Evolutionary conservation across 2,329 filamentous ascomycete species (phyloP).

Genomic region (Apiospora kogelbergensis): DNA sequence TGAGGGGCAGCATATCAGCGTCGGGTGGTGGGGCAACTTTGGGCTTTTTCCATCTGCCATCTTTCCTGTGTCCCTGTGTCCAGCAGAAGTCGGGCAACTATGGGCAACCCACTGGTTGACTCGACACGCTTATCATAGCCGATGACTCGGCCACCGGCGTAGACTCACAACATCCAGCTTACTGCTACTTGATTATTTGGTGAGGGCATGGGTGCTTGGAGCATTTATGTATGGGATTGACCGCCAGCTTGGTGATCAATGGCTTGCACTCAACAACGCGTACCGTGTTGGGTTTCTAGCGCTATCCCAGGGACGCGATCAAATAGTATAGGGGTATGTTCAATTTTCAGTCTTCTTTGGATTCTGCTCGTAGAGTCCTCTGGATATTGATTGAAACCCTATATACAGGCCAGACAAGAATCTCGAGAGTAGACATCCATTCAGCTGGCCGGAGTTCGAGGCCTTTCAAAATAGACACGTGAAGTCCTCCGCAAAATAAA

Average conservation of each 20-base stretch:
- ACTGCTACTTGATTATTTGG: too few relatives aligned
- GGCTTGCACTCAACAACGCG: too few relatives aligned
- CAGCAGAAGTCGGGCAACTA: not conserved
- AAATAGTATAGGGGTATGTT: too few relatives aligned
- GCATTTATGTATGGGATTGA: not conserved
- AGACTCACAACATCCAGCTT: not conserved
- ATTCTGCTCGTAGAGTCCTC: not conserved
- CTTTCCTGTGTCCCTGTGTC: not conserved
- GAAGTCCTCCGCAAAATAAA: constrained; percentile 11
- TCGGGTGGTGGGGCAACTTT: not conserved
- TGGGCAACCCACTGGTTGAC: not conserved
- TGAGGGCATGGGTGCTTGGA: too few relatives aligned
- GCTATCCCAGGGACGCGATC: not conserved
- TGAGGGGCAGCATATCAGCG: not conserved
- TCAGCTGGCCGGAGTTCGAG: not conserved
- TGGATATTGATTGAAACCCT: not conserved
- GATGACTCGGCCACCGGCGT: not conserved
- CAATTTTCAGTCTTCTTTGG: not conserved
- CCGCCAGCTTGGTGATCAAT: too few relatives aligned
- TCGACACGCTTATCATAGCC: not conserved
- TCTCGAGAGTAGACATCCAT: not conserved
- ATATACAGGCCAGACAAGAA: constrained; percentile 12
- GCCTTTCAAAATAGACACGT: constrained; percentile 8
- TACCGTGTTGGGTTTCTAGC: not conserved
- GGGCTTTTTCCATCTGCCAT: not conserved